These are phyloP conservation scores for Erodium trifolium DNA, from an alignment of 441 rosid genomes.

Conservation along the genomic window DNA sequence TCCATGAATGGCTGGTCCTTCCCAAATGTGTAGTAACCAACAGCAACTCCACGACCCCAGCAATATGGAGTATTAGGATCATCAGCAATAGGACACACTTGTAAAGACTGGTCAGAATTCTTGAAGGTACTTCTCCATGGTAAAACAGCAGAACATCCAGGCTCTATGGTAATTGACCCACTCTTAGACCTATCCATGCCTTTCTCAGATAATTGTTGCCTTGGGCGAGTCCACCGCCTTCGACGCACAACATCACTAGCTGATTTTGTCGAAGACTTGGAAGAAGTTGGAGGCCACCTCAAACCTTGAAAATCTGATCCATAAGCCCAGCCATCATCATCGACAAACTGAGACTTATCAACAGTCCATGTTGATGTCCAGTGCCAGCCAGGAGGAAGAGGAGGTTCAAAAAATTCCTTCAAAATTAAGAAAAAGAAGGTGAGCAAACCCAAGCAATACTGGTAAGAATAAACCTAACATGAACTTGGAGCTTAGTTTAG, in stretches of 20 bases:
- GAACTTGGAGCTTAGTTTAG: background rate
- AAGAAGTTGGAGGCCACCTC: constrained; percentile 50
- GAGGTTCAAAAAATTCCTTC: constrained; percentile 56
- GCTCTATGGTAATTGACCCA: constrained; percentile 36
- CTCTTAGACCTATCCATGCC: constrained; percentile 19
- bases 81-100: constrained; percentile 61
- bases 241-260: constrained; percentile 40
- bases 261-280: constrained; percentile 33
- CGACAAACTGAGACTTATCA: constrained; percentile 50
- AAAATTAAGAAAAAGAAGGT: constrained; percentile 18
- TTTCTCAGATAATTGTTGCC: constrained; percentile 31
- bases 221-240: constrained; percentile 58
- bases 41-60: constrained; percentile 71
- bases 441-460: background rate
- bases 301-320: constrained; percentile 46
- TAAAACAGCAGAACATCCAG: constrained; percentile 68
- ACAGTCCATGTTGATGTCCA: constrained; percentile 61
- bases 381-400: constrained; percentile 54
- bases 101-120: constrained; percentile 59
- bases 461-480: background rate
- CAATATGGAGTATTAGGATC: constrained; percentile 40
- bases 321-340: constrained; percentile 61
- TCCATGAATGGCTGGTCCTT: constrained; percentile 73
- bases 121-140: constrained; percentile 82
- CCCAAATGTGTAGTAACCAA: constrained; percentile 47